Evolutionary conservation across 108 stramenopile species (phyloP).

Genomic region (Seminavis robusta): DNA sequence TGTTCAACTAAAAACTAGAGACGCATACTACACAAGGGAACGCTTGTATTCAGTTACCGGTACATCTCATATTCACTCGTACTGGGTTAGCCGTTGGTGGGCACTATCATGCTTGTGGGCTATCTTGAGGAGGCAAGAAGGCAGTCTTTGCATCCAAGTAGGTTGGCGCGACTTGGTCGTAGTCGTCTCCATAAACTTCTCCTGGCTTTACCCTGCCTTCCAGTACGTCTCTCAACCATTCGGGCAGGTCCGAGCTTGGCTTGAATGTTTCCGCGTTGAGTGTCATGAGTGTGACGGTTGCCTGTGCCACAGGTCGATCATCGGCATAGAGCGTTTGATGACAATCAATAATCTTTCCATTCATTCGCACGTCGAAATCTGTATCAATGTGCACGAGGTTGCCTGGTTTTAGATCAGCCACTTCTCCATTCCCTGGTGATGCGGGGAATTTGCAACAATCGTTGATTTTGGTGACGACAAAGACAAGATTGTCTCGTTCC

Average conservation of each 20-base stretch:
- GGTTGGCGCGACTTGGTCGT: too few relatives aligned
- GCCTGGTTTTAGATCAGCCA: conserved; percentile 9
- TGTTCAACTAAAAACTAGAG: too few relatives aligned
- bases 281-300: conserved; percentile 44
- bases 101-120: too few relatives aligned
- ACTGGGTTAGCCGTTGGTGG: too few relatives aligned
- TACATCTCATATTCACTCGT: too few relatives aligned
- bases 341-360: conserved; percentile 62
- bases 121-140: too few relatives aligned
- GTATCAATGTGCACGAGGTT: conserved; percentile 31
- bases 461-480: conserved; percentile 55
- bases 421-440: conserved; percentile 10
- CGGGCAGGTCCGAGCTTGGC: conserved; percentile 51
- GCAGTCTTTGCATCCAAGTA: too few relatives aligned
- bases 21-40: too few relatives aligned
- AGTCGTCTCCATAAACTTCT: too few relatives aligned
- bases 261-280: conserved; percentile 37
- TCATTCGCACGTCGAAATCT: conserved; percentile 28
- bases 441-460: conserved; percentile 25
- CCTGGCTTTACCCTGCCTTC: too few relatives aligned
- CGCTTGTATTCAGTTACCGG: too few relatives aligned
- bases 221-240: conserved; percentile 42
- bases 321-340: conserved; percentile 32
- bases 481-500: conserved; percentile 41
- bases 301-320: conserved; percentile 37